These are phyloP conservation scores for Claviceps spartinae DNA, from an alignment of 2,329 filamentous ascomycete species.

Conservation along the genomic window DNA sequence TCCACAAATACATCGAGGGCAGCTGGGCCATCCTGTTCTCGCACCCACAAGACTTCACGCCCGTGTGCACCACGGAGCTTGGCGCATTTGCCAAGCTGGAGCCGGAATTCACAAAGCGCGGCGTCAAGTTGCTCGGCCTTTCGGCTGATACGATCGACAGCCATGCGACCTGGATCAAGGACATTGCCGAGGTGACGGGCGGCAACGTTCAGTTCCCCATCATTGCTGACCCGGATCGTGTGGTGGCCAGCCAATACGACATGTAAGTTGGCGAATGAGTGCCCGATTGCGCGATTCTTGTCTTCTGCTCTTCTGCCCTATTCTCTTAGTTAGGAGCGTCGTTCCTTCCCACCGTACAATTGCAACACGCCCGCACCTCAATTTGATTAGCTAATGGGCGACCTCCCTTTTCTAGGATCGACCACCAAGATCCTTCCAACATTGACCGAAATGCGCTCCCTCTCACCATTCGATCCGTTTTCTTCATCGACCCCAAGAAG, in stretches of 20 bases:
- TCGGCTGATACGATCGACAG: slow-evolving; percentile 74
- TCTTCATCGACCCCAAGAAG: slow-evolving; percentile 89
- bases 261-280: slow-evolving; percentile 41
- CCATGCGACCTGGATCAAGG: slow-evolving; percentile 82
- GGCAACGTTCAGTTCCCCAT: slow-evolving; percentile 63
- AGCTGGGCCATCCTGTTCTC: slow-evolving; percentile 76
- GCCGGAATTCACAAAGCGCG: slow-evolving; percentile 74
- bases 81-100: slow-evolving; percentile 84
- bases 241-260: slow-evolving; percentile 64
- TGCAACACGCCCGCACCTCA: too few species aligned
- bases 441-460: slow-evolving; percentile 72
- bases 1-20: slow-evolving; percentile 69
- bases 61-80: slow-evolving; percentile 91
- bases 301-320: too few species aligned
- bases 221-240: slow-evolving; percentile 65
- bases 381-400: not conserved
- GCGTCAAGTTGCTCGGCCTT: slow-evolving; percentile 83
- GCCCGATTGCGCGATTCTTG: not conserved
- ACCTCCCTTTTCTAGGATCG: slow-evolving; percentile 37
- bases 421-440: slow-evolving; percentile 70
- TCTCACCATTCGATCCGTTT: slow-evolving; percentile 89
- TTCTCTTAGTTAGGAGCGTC: too few species aligned
- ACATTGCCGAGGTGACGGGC: slow-evolving; percentile 68
- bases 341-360: too few species aligned
- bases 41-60: slow-evolving; percentile 82